A percentile compares a stretch with the other conserved stretches of the same genome.
Evolutionary conservation across 331 rosid species (phyloP).

Genomic region (Erythrophleum ivorense): DNA sequence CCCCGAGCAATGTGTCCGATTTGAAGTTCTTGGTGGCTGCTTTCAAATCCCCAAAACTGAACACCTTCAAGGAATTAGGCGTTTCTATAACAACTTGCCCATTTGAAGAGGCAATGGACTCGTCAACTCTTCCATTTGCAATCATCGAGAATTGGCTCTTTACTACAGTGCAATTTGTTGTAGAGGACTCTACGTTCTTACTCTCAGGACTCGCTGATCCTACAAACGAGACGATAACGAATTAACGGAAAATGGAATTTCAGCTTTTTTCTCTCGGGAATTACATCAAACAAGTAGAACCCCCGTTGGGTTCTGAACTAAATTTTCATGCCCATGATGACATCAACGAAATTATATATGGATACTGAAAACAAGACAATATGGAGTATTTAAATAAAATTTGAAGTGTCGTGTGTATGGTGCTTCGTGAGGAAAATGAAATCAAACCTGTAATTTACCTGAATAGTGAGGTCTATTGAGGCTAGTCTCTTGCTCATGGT

Average conservation of each 20-base stretch:
- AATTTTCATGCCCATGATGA: neutral
- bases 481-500: conserved; percentile 18
- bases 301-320: conserved; percentile 5
- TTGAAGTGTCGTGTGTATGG: neutral
- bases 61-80: conserved; percentile 55
- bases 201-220: conserved; percentile 50
- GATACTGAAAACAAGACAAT: neutral
- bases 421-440: conserved; percentile 23
- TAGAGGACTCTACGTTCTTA: conserved; percentile 45
- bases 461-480: conserved; percentile 37
- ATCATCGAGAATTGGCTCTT: conserved; percentile 62
- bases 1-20: conserved; percentile 67
- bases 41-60: conserved; percentile 63
- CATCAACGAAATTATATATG: neutral
- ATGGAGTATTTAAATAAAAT: neutral
- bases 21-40: conserved; percentile 72
- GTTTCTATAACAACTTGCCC: conserved; percentile 36
- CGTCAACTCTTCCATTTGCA: conserved; percentile 48
- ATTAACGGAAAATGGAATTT: neutral
- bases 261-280: neutral
- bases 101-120: conserved; percentile 18
- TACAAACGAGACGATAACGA: conserved; percentile 5
- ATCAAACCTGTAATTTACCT: conserved; percentile 41
- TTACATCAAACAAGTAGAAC: neutral
- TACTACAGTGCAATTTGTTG: conserved; percentile 49